Conservation (phyloP, 768 basidiomycete genomes). For the Naganishia kalamii region DNA sequence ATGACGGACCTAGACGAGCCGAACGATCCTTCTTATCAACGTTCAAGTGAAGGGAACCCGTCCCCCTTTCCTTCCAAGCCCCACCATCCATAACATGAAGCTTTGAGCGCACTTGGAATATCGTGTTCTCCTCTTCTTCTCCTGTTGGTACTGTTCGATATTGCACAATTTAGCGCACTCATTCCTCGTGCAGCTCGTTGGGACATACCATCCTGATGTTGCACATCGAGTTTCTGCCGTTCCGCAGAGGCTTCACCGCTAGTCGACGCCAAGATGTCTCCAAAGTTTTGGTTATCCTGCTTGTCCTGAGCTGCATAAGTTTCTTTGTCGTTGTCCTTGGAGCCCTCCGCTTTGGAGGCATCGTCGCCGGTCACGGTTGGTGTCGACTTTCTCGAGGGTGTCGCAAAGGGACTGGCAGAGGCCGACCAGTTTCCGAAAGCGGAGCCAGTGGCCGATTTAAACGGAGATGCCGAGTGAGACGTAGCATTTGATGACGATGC, state of each 20-base stretch:
- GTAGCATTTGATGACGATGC: conserved; percentile 21
- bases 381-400: conserved; percentile 23
- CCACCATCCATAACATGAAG: conserved; percentile 45
- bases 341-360: background rate
- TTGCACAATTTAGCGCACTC: background rate
- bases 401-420: conserved; percentile 35
- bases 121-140: conserved; percentile 48
- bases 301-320: conserved; percentile 13
- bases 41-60: conserved; percentile 45
- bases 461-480: conserved; percentile 5
- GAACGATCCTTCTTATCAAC: conserved; percentile 43
- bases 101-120: conserved; percentile 45
- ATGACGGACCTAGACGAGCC: conserved; percentile 44
- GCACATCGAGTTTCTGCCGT: conserved; percentile 41
- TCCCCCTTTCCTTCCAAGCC: conserved; percentile 47
- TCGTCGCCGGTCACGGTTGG: background rate
- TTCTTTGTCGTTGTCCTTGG: conserved; percentile 16
- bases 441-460: background rate
- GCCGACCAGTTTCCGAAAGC: conserved; percentile 28
- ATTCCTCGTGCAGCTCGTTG: background rate
- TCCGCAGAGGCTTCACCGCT: conserved; percentile 29
- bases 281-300: conserved; percentile 27
- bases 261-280: conserved; percentile 34
- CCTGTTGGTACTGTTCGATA: conserved; percentile 43
- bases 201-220: conserved; percentile 46